Evolutionary conservation across 768 basidiomycete genomes (phyloP), one percentile per base, ranked within the genome.

Genomic region (Lyophyllum shimeji): DNA sequence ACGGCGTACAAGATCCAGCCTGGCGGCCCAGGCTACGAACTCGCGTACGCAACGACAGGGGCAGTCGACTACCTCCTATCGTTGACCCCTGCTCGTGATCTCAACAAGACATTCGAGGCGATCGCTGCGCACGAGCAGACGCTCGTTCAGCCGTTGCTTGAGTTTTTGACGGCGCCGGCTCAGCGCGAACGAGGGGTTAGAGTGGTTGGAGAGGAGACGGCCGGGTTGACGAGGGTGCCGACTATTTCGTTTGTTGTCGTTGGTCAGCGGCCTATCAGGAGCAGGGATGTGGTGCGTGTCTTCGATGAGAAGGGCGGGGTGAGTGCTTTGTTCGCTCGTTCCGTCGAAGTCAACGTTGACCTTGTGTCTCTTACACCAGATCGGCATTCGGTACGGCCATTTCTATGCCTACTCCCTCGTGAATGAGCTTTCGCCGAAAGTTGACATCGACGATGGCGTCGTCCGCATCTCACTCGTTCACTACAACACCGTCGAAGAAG

Each of bases 381-480:
- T 90, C 46, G 90, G 90, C 0, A 87, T 92, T 55, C 85, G 87
- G 20, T 89, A 80, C 55, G 90, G 90, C 1, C 85, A 92, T 65
- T 90, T 87, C 64, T 90, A 91, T 63, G 88, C 90, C 2, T 87
- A 86, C 64, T 83, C 81, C 0, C 71, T 90, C 15, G 69, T 88
- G 8, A 72, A 77, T 7, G 69, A 71, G 24, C 70, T 88, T 8
- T 67, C 65, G 17, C 87, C 87, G 7, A 82, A 81, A 58, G 56
- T 88, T 44, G 82, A 87, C 61, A 65, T 76, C 0, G 74, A 78
- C 0, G 88, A 90, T 56, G 88, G 83, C 0, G 84, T 89, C 2
- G 85, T 90, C 20, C 80, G 90, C 3, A 82, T 91, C 52, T 90
- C 88, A 1, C 67, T 92, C 24, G 87, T 90, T 21, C 90, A 92